Conservation (phyloP, 2,329 filamentous ascomycete species). For the Beauveria pseudobassiana region DNA sequence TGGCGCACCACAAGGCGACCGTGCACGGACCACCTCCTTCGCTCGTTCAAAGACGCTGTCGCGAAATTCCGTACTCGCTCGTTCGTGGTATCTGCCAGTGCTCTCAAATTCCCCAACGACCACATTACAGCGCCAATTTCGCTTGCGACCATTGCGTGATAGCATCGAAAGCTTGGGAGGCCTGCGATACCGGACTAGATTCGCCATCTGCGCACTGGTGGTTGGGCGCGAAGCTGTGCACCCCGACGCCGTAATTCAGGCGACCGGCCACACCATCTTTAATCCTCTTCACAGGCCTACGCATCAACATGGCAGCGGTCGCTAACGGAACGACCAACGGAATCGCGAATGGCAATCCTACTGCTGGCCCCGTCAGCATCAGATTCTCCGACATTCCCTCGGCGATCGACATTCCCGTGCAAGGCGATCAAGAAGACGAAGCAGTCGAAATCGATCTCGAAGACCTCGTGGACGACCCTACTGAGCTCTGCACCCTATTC, state of each 20-base stretch:
- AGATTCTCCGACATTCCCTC: slow-evolving; percentile 59
- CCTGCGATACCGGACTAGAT: not conserved
- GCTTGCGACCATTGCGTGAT: not conserved
- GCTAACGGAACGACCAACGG: slow-evolving; percentile 40
- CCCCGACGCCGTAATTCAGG: not conserved
- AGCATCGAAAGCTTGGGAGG: not conserved
- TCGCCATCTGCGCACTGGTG: not conserved
- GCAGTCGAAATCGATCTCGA: slow-evolving; percentile 89
- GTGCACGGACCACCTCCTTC: slow-evolving; percentile 12
- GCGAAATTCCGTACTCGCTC: slow-evolving; percentile 11
- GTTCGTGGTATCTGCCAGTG: slow-evolving; percentile 2
- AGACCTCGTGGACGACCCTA: slow-evolving; percentile 86
- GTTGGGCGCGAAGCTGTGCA: slow-evolving; percentile 7
- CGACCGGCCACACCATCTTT: not conserved
- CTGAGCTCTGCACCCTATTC: slow-evolving; percentile 87
- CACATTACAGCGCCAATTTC: slow-evolving; percentile 2
- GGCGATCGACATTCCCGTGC: slow-evolving; percentile 59
- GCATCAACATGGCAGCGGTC: slow-evolving; percentile 30
- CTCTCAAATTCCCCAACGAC: not conserved
- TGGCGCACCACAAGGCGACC: not conserved
- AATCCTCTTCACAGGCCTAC: not conserved
- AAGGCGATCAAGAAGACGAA: slow-evolving; percentile 58
- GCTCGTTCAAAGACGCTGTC: not conserved
- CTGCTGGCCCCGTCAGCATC: slow-evolving; percentile 36
- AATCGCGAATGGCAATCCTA: slow-evolving; percentile 30